phyloP scores from a whole-genome alignment of 176 grass and related monocot genomes.

The Luzula sylvatica region DNA sequence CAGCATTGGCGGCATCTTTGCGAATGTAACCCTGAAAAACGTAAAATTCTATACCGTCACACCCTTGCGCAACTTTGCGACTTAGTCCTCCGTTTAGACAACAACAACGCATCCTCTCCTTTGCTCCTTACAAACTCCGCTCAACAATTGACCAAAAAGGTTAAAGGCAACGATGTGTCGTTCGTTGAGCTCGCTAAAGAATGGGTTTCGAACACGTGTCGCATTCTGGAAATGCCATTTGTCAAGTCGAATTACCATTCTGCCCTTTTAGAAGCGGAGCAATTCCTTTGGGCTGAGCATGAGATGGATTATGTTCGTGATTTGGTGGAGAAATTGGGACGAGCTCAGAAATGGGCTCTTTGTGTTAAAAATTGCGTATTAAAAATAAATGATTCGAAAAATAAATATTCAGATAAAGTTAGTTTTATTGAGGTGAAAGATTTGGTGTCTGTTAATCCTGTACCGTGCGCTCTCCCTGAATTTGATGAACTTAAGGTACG shows the following conservation, averaged over 20 bases:
- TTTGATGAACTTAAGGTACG: conserved; percentile 53
- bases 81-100: conserved; percentile 23
- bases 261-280: conserved; percentile 59
- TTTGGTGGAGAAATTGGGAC: conserved; percentile 45
- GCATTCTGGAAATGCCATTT: conserved; percentile 66
- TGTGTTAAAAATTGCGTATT: conserved; percentile 37
- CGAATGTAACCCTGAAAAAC: conserved; percentile 72
- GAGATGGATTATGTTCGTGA: conserved; percentile 79
- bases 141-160: not conserved
- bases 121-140: too few relatives aligned
- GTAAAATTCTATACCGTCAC: conserved; percentile 70
- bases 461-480: conserved; percentile 33
- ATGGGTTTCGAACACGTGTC: conserved; percentile 55
- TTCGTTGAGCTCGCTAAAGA: conserved; percentile 67
- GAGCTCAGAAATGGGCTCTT: conserved; percentile 53
- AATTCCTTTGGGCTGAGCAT: conserved; percentile 90
- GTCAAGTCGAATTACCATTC: conserved; percentile 37
- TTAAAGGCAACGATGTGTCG: conserved; percentile 38
- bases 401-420: conserved; percentile 41
- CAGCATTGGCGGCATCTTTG: conserved; percentile 97
- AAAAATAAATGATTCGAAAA: conserved; percentile 40
- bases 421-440: conserved; percentile 48
- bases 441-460: conserved; percentile 38
- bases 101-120: too few relatives aligned
- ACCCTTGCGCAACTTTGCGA: conserved; percentile 79